Base-by-base conservation (phyloP, 305 asterid species). In the Fraxinus floribunda region DNA sequence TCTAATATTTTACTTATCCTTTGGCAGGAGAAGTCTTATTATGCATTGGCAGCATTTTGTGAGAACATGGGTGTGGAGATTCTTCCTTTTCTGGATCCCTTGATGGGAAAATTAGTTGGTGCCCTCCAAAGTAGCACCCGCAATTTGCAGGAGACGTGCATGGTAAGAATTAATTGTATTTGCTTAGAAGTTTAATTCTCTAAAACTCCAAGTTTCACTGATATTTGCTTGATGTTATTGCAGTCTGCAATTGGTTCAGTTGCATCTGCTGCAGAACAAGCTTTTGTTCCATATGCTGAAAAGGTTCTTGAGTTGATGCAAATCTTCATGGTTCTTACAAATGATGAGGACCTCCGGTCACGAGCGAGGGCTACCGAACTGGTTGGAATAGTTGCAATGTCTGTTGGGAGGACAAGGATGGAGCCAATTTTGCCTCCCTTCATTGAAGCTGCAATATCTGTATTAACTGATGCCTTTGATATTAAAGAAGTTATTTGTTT, bases 211-310 rank as follows among this genome's bases (percentile, higher is more conserved):
- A 78, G 30, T 2, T 60, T 41, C 72, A 82, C 72, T 22, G 62
- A 76, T 81, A 80, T 79, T 79, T 80, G 72, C 72, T 88, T 86
- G 72, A 39, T 85, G 55, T 75, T 84, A 76, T 86, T 89, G 86
- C 87, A 95, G 99, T 97, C 99, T 87, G 98, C 99, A 80, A 95
- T 97, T 60, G 98, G 99, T 79, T 97, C 99, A 83, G 97, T 97
- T 85, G 99, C 99, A 83, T 89, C 99, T 85, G 98, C 99, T 86
- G 94, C 99, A 64, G 99, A 97, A 81, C 93, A 97, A 85, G 96
- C 98, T 76, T 97, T 97, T 86, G 73, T 94, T 82, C 98, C 97
- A 68, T 94, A 92, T 86, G 98, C 98, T 77, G 98, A 97, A 84
- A 92, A 89, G 90, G 98, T 97, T 87, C 93, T 97, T 82, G 98